A percentile compares a stretch with the other conserved stretches of the same genome.
Evolutionary conservation across 2,329 filamentous ascomycete species (phyloP).

Genomic region (Madurella fahalii): DNA sequence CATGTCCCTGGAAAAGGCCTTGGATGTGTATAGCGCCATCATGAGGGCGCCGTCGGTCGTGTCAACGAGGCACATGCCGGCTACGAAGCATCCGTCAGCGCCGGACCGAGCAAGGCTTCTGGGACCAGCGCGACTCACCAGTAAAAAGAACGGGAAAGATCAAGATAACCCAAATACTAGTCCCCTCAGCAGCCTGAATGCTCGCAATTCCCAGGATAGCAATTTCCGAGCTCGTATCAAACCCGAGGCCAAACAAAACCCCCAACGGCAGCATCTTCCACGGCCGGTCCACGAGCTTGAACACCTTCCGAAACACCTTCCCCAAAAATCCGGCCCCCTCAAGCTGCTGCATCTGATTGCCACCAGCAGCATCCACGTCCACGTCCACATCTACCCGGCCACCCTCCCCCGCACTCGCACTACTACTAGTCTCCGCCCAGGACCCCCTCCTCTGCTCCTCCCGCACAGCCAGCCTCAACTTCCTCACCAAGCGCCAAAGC

Average conservation of each 20-base stretch:
- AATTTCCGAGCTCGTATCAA: conserved; percentile 93
- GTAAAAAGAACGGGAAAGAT: conserved; percentile 91
- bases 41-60: conserved; percentile 91
- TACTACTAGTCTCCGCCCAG: background rate
- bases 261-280: conserved; percentile 98
- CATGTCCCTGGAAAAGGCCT: conserved; percentile 69
- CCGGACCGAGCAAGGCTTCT: background rate
- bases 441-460: conserved; percentile 28
- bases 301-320: conserved; percentile 66
- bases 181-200: conserved; percentile 80
- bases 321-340: conserved; percentile 76
- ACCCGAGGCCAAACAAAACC: conserved; percentile 84
- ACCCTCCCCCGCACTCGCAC: conserved; percentile 28
- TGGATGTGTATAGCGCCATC: conserved; percentile 88
- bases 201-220: conserved; percentile 86
- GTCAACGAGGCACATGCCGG: conserved; percentile 92
- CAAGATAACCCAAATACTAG: conserved; percentile 88
- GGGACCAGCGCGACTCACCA: conserved; percentile 41
- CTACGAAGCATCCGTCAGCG: conserved; percentile 36
- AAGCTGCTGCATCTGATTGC: conserved; percentile 55
- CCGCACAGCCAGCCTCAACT: conserved; percentile 59
- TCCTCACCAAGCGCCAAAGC: conserved; percentile 67
- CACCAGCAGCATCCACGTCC: conserved; percentile 29
- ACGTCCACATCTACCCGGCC: conserved; percentile 25
- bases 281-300: conserved; percentile 67